Evolutionary conservation across 495 filamentous ascomycete genomes (phyloP), one percentile per base, ranked within the genome.

Genomic region (Tuber umbilicatum): DNA sequence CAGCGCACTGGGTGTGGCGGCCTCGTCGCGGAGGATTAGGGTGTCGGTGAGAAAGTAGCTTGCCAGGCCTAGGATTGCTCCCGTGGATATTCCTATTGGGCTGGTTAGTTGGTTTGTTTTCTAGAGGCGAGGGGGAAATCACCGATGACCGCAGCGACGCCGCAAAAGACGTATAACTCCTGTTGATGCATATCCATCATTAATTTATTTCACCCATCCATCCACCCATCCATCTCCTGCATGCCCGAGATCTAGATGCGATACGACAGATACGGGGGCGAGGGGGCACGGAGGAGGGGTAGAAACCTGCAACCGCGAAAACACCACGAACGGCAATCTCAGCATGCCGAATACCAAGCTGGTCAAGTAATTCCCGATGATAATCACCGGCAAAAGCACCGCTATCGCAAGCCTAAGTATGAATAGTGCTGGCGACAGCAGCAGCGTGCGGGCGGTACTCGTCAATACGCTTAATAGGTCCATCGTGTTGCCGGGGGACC

Each of bases 131-230:
- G 12, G 39, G 39, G 19, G 41, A 55, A 16, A 14, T 40, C 70
- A 78, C 77, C 77, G 42, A 79, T 74, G 41, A 79, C 78, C 9
- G 69, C 77, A 38, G 77, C 77, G 27, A 76, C 72, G 35, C 76
- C 77, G 45, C 76, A 79, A 35, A 78, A 79, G 19, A 78, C 69
- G 43, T 79, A 79, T 39, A 79, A 69, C 7, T 72, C 60, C 77
- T 79, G 31, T 43, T 5, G 67, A 17, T 17, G 39, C 23, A 71
- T 69, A 78, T 72, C 1, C 55, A 75, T 64, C 45, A 31, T 35
- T 27, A 31, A 60, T 60, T 60, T 4, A 6, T 12, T 19, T 12
- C 27, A 35, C 19, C 27, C 50, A 31, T 14, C 50, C 50, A 60
- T 14, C 50, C n/a, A 60, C 3, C 42, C 16, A 17, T 19, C 17